Evolutionary conservation across 225 moss, liverwort and hornwort genomes (phyloP).

Genomic region (Sphagnum tenellum): DNA sequence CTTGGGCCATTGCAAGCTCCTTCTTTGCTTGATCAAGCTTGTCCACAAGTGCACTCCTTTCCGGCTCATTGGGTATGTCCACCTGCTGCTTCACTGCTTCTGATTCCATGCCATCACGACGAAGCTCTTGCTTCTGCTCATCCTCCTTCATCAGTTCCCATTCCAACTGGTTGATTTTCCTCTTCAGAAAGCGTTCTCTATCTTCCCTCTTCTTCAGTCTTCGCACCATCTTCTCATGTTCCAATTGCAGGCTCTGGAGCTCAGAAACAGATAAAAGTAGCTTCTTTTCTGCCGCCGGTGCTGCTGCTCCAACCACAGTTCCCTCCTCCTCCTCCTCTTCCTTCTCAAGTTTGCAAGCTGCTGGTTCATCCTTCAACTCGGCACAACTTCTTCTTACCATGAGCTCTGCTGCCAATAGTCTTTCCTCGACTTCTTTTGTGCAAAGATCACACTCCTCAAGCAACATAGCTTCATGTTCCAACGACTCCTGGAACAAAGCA

Average conservation of each 20-base stretch:
- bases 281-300: conserved; percentile 29
- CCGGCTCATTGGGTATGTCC: conserved; percentile 28
- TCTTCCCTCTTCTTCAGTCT: conserved; percentile 58
- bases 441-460: no score
- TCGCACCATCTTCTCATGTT: conserved; percentile 39
- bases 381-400: no score
- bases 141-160: conserved; percentile 30
- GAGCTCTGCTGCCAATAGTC: no score
- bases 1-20: conserved; percentile 46
- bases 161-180: conserved; percentile 25
- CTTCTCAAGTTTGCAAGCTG: no score
- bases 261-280: conserved; percentile 60
- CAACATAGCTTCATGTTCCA: no score
- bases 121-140: conserved; percentile 43
- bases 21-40: conserved; percentile 54
- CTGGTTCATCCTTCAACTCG: no score
- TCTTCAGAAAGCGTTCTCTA: conserved; percentile 38
- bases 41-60: conserved; percentile 33
- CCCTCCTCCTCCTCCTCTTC: no score
- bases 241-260: conserved; percentile 55
- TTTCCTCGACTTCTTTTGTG: no score
- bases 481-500: no score
- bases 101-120: conserved; percentile 28
- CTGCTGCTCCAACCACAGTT: no score
- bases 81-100: conserved; percentile 17